Conservation (phyloP, 2,329 filamentous ascomycete genomes). For the Fusarium tupiense region DNA sequence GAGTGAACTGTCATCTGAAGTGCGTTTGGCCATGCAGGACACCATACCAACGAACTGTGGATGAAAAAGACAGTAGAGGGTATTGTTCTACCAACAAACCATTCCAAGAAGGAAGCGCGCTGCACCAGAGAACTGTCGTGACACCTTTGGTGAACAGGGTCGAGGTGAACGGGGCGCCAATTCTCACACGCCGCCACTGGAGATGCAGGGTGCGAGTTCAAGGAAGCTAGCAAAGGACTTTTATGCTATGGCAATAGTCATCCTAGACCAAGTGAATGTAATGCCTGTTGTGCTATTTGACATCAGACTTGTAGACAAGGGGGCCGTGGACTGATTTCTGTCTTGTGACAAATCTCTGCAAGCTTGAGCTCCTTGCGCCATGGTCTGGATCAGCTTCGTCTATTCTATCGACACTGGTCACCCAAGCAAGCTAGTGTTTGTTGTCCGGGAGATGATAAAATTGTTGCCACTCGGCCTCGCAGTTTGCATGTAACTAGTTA, state of each 20-base stretch:
- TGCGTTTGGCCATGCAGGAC: rapidly evolving
- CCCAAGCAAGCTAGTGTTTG: too few relatives aligned
- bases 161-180: neutral
- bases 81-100: too few relatives aligned
- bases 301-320: neutral
- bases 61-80: rapidly evolving
- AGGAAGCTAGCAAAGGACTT: neutral
- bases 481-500: neutral
- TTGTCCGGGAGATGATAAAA: neutral
- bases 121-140: rapidly evolving
- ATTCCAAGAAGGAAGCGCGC: neutral
- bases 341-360: neutral
- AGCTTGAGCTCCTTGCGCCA: neutral
- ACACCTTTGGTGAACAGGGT: neutral
- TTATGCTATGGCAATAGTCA: rapidly evolving
- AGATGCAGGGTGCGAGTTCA: neutral
- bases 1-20: rapidly evolving
- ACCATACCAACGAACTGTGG: rapidly evolving
- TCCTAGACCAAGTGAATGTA: neutral
- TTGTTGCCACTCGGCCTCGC: neutral
- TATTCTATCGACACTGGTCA: rapidly evolving
- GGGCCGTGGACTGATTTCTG: too few relatives aligned
- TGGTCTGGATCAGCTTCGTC: neutral
- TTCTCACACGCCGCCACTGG: too few relatives aligned
- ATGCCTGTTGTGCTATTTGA: neutral